Conservation (phyloP, 192 early-diverging fungal species). For the Umbelopsis sp. region DNA sequence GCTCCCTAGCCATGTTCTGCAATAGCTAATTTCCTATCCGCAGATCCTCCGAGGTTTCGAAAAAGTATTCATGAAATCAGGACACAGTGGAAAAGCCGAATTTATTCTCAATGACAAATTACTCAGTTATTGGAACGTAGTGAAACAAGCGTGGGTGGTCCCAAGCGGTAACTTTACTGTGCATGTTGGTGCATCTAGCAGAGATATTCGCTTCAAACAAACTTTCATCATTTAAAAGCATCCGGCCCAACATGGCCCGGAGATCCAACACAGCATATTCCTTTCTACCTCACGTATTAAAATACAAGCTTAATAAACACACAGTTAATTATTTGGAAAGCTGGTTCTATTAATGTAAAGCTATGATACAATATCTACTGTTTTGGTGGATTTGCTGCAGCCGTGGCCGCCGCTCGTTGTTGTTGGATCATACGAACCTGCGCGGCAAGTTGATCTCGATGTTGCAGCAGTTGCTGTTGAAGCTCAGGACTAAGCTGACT, state of each 20-base stretch:
- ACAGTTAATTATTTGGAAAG: not conserved
- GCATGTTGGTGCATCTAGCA: constrained; percentile 50
- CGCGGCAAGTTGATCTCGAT: constrained; percentile 33
- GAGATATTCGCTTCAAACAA: constrained; percentile 42
- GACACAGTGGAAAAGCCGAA: constrained; percentile 27
- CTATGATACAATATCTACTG: constrained; percentile 19
- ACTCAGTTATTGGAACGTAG: constrained; percentile 50
- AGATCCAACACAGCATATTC: not conserved
- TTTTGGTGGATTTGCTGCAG: constrained; percentile 2
- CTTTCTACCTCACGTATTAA: not conserved
- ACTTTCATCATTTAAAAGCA: constrained; percentile 5
- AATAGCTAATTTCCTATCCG: not conserved
- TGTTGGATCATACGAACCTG: constrained; percentile 28
- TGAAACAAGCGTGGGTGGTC: constrained; percentile 39
- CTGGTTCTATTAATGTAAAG: not conserved
- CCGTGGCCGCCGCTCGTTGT: constrained; percentile 10
- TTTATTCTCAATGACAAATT: constrained; percentile 46
- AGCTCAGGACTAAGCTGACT: constrained; percentile 35
- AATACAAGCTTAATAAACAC: not conserved
- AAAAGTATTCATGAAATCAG: constrained; percentile 30
- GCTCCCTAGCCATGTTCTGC: not conserved
- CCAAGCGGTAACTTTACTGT: constrained; percentile 51
- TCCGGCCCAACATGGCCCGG: not conserved
- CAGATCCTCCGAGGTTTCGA: constrained; percentile 35
- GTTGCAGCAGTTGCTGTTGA: constrained; percentile 33